These are phyloP conservation scores for Magnolia officinalis DNA, from an alignment of 164 flowering plant species.

Conservation along the genomic window DNA sequence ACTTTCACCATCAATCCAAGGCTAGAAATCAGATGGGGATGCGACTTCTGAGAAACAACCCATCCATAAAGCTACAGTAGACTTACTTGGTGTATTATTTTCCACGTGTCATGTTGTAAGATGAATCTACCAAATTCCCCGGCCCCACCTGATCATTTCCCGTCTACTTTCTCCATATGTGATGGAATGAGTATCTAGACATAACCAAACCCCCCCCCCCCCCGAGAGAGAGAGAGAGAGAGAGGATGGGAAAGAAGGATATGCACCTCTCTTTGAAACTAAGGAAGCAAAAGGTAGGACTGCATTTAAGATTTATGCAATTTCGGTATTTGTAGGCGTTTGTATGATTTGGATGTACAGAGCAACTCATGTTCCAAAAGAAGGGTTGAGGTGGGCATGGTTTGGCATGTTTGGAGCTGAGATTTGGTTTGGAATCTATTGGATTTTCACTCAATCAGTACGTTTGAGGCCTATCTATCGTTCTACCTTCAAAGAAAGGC, in stretches of 20 bases:
- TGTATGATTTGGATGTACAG: constrained; percentile 29
- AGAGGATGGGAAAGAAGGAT: background rate
- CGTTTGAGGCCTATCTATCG: constrained; percentile 29
- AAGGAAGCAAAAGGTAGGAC: constrained; percentile 15
- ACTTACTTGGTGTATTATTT: no score
- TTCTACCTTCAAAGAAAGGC: constrained; percentile 21
- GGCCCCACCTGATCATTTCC: no score
- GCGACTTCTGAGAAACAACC: no score
- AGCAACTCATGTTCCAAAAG: constrained; percentile 17
- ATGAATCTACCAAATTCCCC: no score
- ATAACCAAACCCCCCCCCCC: no score
- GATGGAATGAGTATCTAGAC: no score
- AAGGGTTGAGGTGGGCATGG: constrained; percentile 31
- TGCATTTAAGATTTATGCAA: constrained; percentile 13
- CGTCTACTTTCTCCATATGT: no score
- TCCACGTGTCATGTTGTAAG: no score
- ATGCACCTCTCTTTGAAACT: constrained; percentile 28
- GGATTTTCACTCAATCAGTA: constrained; percentile 25
- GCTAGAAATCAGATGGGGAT: no score
- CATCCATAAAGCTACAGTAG: no score
- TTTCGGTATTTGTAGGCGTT: constrained; percentile 24
- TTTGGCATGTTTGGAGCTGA: constrained; percentile 32
- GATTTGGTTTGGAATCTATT: constrained; percentile 39
- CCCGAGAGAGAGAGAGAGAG: constrained; percentile 7
- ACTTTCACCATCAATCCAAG: no score